phyloP scores from a whole-genome alignment of 768 basidiomycete genomes.

The Boletellus emodensis region DNA sequence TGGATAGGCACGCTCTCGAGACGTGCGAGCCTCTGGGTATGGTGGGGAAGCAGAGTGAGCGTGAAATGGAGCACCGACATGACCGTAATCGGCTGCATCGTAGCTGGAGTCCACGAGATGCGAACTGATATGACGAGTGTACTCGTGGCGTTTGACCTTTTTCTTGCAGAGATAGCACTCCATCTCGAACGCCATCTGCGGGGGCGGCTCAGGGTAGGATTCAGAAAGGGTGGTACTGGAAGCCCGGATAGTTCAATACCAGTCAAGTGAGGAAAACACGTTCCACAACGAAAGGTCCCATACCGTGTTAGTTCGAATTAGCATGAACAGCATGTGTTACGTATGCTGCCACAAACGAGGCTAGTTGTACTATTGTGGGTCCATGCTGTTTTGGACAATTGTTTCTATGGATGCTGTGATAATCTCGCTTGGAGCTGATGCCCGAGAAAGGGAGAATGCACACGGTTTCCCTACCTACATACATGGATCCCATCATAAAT shows the following conservation, averaged over 20 bases:
- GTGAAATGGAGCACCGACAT: neutral
- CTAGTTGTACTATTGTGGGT: slow-evolving; percentile 8
- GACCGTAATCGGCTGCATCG: neutral
- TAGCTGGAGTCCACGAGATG: too few relatives aligned
- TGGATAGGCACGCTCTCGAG: neutral
- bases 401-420: neutral
- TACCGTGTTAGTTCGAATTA: too few relatives aligned
- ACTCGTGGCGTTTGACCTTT: slow-evolving; percentile 11
- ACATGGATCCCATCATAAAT: too few relatives aligned
- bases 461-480: too few relatives aligned
- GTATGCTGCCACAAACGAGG: neutral
- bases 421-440: too few relatives aligned
- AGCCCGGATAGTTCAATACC: neutral
- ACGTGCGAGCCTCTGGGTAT: neutral
- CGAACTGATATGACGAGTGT: slow-evolving; percentile 8
- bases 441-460: too few relatives aligned
- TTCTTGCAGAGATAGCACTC: slow-evolving; percentile 17
- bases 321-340: too few relatives aligned
- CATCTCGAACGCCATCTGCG: neutral
- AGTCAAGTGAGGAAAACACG: too few relatives aligned
- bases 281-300: too few relatives aligned
- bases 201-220: neutral
- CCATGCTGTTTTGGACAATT: too few relatives aligned
- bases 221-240: neutral
- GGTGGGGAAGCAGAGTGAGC: neutral